Conservation (phyloP, 257 asterid genomes). For the Prunella vulgaris region DNA sequence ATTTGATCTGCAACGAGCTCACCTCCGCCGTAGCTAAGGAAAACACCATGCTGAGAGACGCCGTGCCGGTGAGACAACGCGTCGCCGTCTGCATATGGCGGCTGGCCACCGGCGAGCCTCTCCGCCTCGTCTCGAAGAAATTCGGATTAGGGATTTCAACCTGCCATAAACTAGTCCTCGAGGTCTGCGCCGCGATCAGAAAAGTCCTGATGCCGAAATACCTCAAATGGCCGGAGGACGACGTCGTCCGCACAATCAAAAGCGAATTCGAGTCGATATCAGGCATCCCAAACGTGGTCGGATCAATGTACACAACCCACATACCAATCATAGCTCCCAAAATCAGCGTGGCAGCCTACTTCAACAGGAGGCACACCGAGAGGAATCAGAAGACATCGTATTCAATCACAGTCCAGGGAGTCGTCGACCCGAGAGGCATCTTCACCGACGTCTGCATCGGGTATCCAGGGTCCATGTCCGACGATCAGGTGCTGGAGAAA, state of each 20-base stretch:
- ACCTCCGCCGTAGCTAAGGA: slow-evolving; percentile 75
- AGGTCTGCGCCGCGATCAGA: slow-evolving; percentile 87
- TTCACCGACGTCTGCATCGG: slow-evolving; percentile 85
- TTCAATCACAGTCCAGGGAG: slow-evolving; percentile 88
- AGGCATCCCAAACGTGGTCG: slow-evolving; percentile 72
- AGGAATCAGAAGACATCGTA: slow-evolving; percentile 86
- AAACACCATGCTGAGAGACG: slow-evolving; percentile 81
- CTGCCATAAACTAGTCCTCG: slow-evolving; percentile 85
- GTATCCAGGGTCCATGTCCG: slow-evolving; percentile 94
- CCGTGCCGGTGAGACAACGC: slow-evolving; percentile 87
- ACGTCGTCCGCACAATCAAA: slow-evolving; percentile 29
- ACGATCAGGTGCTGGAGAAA: slow-evolving; percentile 81
- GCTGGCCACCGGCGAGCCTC: slow-evolving; percentile 94
- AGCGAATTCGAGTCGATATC: slow-evolving; percentile 52
- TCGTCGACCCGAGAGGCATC: slow-evolving; percentile 73
- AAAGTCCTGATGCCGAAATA: slow-evolving; percentile 81
- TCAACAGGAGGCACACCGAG: slow-evolving; percentile 79
- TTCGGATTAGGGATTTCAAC: slow-evolving; percentile 94
- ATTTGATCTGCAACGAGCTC: slow-evolving; percentile 74
- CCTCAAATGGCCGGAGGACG: slow-evolving; percentile 80
- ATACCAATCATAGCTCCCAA: slow-evolving; percentile 92
- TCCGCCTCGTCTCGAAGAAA: slow-evolving; percentile 75
- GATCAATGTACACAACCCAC: slow-evolving; percentile 89
- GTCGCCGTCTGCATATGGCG: slow-evolving; percentile 98
- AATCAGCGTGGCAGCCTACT: slow-evolving; percentile 77